A percentile compares a stretch with the other conserved stretches of the same genome.
Conservation (phyloP, 1,284 basidiomycete genomes). For the Papiliotrema flavescens region DNA sequence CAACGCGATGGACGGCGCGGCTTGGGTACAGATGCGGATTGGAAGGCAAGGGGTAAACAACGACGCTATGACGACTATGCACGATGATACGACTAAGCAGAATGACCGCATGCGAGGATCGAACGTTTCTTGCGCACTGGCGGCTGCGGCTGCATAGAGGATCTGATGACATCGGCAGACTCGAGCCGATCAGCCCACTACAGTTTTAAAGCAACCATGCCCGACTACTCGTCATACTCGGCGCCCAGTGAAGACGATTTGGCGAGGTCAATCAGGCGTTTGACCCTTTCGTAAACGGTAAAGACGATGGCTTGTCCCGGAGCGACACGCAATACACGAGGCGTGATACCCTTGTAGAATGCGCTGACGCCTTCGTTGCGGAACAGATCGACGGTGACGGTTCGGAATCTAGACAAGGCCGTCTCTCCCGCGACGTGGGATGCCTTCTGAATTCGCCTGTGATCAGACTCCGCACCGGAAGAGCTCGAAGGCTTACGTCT, state of each 20-base stretch:
- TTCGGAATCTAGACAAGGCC: conserved; percentile 65
- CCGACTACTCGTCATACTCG: conserved; percentile 26
- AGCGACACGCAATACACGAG: conserved; percentile 91
- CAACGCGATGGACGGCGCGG: conserved; percentile 29
- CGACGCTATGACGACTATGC: conserved; percentile 26
- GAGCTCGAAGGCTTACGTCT: conserved; percentile 60
- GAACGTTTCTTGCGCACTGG: no score
- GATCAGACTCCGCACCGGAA: background rate
- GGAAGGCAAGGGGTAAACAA: conserved; percentile 29
- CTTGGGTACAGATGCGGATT: conserved; percentile 33
- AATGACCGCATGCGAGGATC: no score
- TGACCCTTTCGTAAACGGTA: conserved; percentile 73
- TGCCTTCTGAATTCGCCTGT: conserved; percentile 66
- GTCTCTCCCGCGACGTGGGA: conserved; percentile 71
- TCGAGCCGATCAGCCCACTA: no score
- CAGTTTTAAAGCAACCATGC: no score
- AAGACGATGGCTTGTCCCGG: conserved; percentile 67
- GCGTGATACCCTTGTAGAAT: conserved; percentile 97
- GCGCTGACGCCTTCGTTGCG: conserved; percentile 79
- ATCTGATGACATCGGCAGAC: no score
- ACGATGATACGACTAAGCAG: background rate
- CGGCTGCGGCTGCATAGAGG: no score
- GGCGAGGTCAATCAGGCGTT: conserved; percentile 66
- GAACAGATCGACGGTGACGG: conserved; percentile 90
- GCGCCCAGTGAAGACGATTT: conserved; percentile 53